Evolutionary conservation across 345 rosid genomes (phyloP).

Genomic region (Carallia pectinifolia): DNA sequence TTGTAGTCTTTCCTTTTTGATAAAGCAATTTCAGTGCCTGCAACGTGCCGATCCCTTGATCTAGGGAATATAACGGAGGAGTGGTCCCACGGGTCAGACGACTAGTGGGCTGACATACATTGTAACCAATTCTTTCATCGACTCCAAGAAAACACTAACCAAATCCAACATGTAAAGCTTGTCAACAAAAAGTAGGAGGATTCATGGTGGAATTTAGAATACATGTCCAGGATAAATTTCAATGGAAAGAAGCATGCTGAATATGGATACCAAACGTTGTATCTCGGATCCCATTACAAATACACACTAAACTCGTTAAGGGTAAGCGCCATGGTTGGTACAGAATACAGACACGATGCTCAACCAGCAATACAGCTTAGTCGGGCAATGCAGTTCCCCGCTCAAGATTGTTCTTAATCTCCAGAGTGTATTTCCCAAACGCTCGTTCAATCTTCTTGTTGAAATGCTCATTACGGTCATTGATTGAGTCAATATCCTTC

Average conservation of each 20-base stretch:
- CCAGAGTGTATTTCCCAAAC: slow-evolving; percentile 90
- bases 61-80: background rate
- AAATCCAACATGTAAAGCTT: too few relatives aligned
- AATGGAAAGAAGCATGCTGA: too few relatives aligned
- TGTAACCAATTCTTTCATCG: background rate
- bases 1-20: background rate
- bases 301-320: too few relatives aligned
- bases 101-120: slow-evolving; percentile 3
- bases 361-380: slow-evolving; percentile 38
- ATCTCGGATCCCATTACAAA: too few relatives aligned
- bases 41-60: background rate
- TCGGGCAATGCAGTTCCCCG: slow-evolving; percentile 98
- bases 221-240: too few relatives aligned
- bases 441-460: slow-evolving; percentile 98
- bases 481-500: slow-evolving; percentile 94
- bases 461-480: slow-evolving; percentile 98
- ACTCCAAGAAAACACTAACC: too few relatives aligned
- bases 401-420: slow-evolving; percentile 96
- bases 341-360: too few relatives aligned
- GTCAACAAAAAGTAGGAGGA: too few relatives aligned
- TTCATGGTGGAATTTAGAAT: too few relatives aligned
- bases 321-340: too few relatives aligned
- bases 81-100: background rate
- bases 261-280: too few relatives aligned
- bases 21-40: background rate